Conservation (phyloP, 257 asterid genomes). For the Nicotiana obtusifolia region DNA sequence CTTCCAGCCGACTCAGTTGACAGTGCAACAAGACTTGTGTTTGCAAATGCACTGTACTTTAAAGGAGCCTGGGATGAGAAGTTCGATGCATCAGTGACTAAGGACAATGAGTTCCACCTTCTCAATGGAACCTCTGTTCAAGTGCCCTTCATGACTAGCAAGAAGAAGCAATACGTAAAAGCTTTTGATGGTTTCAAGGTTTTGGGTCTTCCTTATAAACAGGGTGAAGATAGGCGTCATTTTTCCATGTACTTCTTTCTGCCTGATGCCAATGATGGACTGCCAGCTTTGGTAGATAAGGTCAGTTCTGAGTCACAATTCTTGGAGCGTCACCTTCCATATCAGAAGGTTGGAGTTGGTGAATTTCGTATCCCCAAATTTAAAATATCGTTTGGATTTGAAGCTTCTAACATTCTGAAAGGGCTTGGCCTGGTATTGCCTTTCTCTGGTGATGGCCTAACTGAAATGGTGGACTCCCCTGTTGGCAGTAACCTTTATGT, state of each 20-base stretch:
- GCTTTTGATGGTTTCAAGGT: conserved; percentile 30
- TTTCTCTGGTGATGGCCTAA: conserved; percentile 28
- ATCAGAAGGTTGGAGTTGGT: conserved; percentile 13
- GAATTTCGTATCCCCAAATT: conserved; percentile 34
- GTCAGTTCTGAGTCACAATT: conserved; percentile 25
- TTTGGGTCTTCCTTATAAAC: conserved; percentile 26
- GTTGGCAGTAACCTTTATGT: conserved; percentile 19
- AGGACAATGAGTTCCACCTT: conserved; percentile 27
- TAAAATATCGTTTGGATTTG: conserved; percentile 32
- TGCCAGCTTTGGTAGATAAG: conserved; percentile 24
- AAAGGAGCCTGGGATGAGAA: conserved; percentile 35
- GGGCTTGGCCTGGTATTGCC: conserved; percentile 29
- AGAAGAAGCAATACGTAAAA: conserved; percentile 16
- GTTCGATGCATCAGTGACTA: conserved; percentile 24
- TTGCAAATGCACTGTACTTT: conserved; percentile 35
- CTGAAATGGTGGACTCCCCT: conserved; percentile 31
- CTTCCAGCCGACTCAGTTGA: conserved; percentile 28
- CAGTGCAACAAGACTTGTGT: conserved; percentile 20
- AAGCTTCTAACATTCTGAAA: conserved; percentile 30
- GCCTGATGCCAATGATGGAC: conserved; percentile 32
- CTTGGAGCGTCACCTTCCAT: conserved; percentile 26
- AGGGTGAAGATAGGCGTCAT: conserved; percentile 29
- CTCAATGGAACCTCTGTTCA: conserved; percentile 23
- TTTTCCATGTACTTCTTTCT: conserved; percentile 39
- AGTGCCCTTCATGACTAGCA: conserved; percentile 34